phyloP scores from a whole-genome alignment of 805 yeast genomes.

The Cyberlindnera meyerae region DNA sequence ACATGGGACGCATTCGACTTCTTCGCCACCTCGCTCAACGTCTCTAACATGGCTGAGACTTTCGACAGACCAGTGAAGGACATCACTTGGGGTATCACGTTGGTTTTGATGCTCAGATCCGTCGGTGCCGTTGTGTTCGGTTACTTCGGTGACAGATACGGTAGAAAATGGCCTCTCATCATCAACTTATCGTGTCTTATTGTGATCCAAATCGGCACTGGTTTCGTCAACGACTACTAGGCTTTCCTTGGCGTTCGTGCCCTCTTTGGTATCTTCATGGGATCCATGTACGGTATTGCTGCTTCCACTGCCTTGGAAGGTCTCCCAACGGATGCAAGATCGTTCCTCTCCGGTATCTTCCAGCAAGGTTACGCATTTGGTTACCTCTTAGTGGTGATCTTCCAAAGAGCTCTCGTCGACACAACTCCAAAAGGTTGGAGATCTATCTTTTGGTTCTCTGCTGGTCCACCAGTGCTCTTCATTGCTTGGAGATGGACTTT shows the following conservation, averaged over 20 bases:
- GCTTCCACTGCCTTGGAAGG: conserved; percentile 40
- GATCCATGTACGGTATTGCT: conserved; percentile 42
- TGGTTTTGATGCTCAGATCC: conserved; percentile 64
- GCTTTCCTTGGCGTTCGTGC: conserved; percentile 63
- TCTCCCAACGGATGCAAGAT: conserved; percentile 47
- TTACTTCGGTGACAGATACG: conserved; percentile 52
- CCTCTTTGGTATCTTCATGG: conserved; percentile 54
- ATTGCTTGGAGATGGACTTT: conserved; percentile 37
- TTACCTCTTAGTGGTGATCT: conserved; percentile 58
- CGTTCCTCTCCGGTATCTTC: conserved; percentile 60
- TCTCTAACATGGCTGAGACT: conserved; percentile 40
- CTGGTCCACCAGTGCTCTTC: conserved; percentile 47
- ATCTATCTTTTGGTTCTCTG: conserved; percentile 62
- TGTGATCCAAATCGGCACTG: conserved; percentile 57
- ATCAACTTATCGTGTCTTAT: conserved; percentile 42
- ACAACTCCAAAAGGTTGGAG: conserved; percentile 53
- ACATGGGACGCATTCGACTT: conserved; percentile 65
- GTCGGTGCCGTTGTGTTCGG: conserved; percentile 65
- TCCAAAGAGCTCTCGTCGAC: conserved; percentile 58
- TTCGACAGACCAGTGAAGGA: conserved; percentile 43
- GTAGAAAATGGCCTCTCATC: conserved; percentile 56
- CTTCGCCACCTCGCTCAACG: conserved; percentile 52
- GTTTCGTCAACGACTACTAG: conserved; percentile 50
- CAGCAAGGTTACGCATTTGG: conserved; percentile 82
- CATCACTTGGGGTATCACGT: conserved; percentile 54